Evolutionary conservation across 1,284 basidiomycete genomes (phyloP).

Genomic region (Fomitiporia mediterranea): DNA sequence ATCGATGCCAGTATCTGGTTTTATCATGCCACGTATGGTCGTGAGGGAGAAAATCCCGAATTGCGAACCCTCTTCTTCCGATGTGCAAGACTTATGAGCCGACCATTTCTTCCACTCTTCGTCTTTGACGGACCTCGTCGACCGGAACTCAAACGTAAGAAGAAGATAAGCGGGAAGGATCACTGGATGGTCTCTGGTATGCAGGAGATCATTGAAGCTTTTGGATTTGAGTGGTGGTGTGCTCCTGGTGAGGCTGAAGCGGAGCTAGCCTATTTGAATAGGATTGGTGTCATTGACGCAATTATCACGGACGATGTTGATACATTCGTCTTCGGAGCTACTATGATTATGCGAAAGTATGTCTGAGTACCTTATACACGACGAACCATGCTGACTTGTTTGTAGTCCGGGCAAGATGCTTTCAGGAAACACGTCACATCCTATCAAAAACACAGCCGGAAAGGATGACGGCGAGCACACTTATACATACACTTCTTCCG

Average conservation of each 20-base stretch:
- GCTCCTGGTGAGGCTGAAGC: constrained; percentile 97
- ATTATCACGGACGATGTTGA: constrained; percentile 94
- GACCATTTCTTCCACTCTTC: constrained; percentile 84
- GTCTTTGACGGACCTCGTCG: constrained; percentile 91
- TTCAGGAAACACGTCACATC: constrained; percentile 60
- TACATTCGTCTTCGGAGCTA: constrained; percentile 86
- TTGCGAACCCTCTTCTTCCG: constrained; percentile 72
- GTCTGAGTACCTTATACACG: constrained; percentile 22
- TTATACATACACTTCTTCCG: constrained; percentile 54
- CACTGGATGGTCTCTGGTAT: constrained; percentile 65
- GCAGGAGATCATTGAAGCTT: constrained; percentile 80
- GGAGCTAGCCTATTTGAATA: constrained; percentile 85
- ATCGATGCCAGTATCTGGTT: constrained; percentile 84
- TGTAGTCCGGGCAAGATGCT: constrained; percentile 68
- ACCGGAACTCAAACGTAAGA: constrained; percentile 79
- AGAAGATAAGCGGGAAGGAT: constrained; percentile 56
- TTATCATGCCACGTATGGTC: constrained; percentile 69
- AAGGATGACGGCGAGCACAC: constrained; percentile 74
- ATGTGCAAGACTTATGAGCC: constrained; percentile 66
- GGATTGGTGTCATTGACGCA: constrained; percentile 80
- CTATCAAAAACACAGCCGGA: constrained; percentile 56
- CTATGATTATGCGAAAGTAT: constrained; percentile 74
- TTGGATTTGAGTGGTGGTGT: constrained; percentile 84
- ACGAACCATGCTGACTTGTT: constrained; percentile 1
- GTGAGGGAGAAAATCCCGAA: constrained; percentile 75